Evolutionary conservation across 2,329 filamentous ascomycete genomes (phyloP), one percentile per base, ranked within the genome.

Genomic region (Pezicula radicicola): DNA sequence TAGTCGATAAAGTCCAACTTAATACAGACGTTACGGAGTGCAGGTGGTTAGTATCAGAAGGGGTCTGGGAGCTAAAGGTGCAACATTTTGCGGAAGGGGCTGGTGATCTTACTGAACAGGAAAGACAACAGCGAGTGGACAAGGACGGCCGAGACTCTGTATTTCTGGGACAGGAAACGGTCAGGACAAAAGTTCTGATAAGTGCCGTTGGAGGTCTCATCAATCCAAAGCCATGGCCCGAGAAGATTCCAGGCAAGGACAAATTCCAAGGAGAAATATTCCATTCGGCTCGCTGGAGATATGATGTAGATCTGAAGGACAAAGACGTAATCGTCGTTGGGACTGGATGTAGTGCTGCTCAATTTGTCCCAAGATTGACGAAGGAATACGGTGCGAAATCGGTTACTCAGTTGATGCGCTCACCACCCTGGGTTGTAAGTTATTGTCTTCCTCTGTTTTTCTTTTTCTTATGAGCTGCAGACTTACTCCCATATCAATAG

Each of bases 391-490:
- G 57, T 19, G 78, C 75, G 30, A 81, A 76, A 60, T 77, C 76
- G 6, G 74, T 84, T n/a, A 82, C 79, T 1, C 81, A 84, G 56
- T 56, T 84, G 6, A 80, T 84, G 77, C 69, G 79, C 15, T 77
- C 77, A 13, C 77, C 80, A 10, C 80, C 80, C 1, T 83, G 80
- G 79, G 74, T 81, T 1, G 30, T 33, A 33, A 33, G 30, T 33
- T 13, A 12, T 3, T 25, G 3, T 33, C 30, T 10, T 33, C 9
- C 30, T 33, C 7, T 12, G 2, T 30, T 30, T 30, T 6, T 30
- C 7, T 7, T 33, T 33, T 33, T 13, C 12, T 13, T 13, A 2
- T 33, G 12, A 13, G 9, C 9, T 33, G 12, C 4, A 13, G 30
- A 10, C 30, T 33, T 33, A 33, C 12, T 12, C 30, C 7, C 30